Conservation (phyloP, 1,284 basidiomycete species). For the Puccinia coronata region DNA sequence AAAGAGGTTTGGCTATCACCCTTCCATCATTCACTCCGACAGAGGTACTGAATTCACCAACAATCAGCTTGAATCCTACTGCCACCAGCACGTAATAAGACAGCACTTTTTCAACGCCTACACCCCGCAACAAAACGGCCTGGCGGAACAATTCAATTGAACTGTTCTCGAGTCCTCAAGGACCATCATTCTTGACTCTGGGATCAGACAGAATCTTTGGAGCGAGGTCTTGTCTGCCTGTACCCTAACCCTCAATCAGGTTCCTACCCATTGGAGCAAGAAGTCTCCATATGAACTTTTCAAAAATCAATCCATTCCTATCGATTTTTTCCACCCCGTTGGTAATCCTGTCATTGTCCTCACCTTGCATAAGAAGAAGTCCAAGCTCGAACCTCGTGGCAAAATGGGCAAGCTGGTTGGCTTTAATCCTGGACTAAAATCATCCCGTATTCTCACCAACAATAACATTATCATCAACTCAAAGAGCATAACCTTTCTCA, state of each 20-base stretch:
- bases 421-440: no score
- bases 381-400: no score
- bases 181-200: not conserved
- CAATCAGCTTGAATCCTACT: not conserved
- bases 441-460: no score
- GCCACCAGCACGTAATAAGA: not conserved
- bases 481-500: no score
- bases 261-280: not conserved
- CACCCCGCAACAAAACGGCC: slow-evolving; percentile 16
- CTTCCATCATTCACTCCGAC: not conserved
- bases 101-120: not conserved
- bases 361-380: no score
- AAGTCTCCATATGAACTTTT: not conserved
- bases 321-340: not conserved
- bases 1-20: not conserved
- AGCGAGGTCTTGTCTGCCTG: not conserved
- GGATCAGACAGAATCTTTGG: not conserved
- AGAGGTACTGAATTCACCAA: slow-evolving; percentile 18
- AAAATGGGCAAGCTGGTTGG: not conserved
- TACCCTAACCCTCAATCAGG: not conserved
- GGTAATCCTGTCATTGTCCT: not conserved
- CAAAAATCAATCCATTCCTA: not conserved
- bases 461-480: no score
- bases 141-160: not conserved
- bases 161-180: not conserved